Conservation (phyloP, 2,329 filamentous ascomycete species). For the Byssoonygena ceratinophila region DNA sequence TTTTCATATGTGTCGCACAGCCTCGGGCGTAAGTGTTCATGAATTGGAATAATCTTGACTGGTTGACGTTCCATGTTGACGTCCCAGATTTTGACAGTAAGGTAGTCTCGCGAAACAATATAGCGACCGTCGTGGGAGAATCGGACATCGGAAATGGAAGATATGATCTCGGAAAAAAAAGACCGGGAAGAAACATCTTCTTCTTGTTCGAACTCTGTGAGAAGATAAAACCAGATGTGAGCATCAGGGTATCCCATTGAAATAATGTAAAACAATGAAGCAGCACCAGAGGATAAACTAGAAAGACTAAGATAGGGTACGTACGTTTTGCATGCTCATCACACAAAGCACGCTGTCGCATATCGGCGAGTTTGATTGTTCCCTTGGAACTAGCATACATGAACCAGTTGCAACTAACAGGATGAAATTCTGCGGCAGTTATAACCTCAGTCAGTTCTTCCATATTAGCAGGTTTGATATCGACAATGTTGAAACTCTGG, state of each 20-base stretch:
- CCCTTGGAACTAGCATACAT: conserved; percentile 99
- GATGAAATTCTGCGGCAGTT: conserved; percentile 95
- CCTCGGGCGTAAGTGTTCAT: conserved; percentile 87
- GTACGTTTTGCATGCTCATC: conserved; percentile 91
- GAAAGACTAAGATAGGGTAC: conserved; percentile 27
- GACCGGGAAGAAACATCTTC: conserved; percentile 94
- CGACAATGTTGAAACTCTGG: conserved; percentile 99
- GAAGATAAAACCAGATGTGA: conserved; percentile 12
- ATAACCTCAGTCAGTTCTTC: conserved; percentile 98
- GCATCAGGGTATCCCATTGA: conserved; percentile 2
- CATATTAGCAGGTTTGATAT: conserved; percentile 99
- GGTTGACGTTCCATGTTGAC: conserved; percentile 98
- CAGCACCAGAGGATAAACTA: too few relatives aligned
- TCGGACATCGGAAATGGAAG: conserved; percentile 95
- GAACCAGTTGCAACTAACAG: conserved; percentile 97
- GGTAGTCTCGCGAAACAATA: conserved; percentile 92
- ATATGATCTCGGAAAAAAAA: conserved; percentile 99
- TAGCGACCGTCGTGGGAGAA: conserved; percentile 95
- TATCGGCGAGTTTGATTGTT: conserved; percentile 96
- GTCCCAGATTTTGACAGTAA: conserved; percentile 99
- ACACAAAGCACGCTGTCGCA: conserved; percentile 92
- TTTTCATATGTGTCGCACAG: conserved; percentile 99
- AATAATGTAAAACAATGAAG: background rate
- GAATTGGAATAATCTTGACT: conserved; percentile 96
- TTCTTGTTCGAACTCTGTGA: conserved; percentile 90